Conservation (phyloP, 257 asterid genomes). For the Linaria vulgaris region DNA sequence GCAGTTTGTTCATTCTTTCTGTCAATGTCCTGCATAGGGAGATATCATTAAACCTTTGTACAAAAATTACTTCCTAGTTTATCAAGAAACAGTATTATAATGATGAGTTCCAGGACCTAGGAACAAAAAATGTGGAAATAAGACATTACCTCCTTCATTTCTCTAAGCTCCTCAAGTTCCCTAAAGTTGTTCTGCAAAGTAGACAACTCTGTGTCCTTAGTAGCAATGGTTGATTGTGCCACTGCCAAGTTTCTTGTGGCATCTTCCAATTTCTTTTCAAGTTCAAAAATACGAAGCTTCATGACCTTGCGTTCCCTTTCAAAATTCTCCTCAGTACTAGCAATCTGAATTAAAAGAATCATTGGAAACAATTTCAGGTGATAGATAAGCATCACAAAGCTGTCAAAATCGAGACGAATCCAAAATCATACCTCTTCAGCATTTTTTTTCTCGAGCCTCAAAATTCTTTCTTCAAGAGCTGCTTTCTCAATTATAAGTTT, state of each 20-base stretch:
- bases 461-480: conserved; percentile 63
- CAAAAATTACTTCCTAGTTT: neutral
- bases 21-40: conserved; percentile 69
- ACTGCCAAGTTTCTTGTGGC: conserved; percentile 45
- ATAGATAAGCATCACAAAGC: conserved; percentile 14
- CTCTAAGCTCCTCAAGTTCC: conserved; percentile 92
- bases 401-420: conserved; percentile 17
- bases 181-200: conserved; percentile 68
- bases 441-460: conserved; percentile 63
- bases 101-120: conserved; percentile 1
- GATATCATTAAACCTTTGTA: conserved; percentile 22
- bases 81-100: conserved; percentile 1
- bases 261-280: conserved; percentile 73
- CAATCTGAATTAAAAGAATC: conserved; percentile 46
- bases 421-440: conserved; percentile 51
- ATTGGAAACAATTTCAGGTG: conserved; percentile 16
- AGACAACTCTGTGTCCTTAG: conserved; percentile 62
- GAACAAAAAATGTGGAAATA: conserved; percentile 7
- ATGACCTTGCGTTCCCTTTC: conserved; percentile 69
- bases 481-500: conserved; percentile 63
- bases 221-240: conserved; percentile 54
- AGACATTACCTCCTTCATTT: conserved; percentile 86
- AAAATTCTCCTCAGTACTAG: conserved; percentile 46
- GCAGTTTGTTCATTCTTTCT: conserved; percentile 98
- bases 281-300: conserved; percentile 61